These are phyloP conservation scores for Hebeloma cylindrosporum DNA, from an alignment of 768 basidiomycete species.

Conservation along the genomic window DNA sequence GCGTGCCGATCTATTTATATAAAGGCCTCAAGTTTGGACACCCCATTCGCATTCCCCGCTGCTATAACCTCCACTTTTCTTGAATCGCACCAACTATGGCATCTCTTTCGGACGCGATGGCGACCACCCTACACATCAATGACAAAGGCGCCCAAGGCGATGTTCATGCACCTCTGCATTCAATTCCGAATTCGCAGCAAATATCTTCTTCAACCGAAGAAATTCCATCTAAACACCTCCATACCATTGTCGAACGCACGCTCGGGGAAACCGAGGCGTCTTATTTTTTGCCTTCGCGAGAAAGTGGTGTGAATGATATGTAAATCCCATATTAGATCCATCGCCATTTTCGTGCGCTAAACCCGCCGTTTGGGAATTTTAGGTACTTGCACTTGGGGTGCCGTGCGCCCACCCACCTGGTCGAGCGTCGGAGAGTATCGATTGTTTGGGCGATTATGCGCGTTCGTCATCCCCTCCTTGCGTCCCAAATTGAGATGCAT, in stretches of 20 bases:
- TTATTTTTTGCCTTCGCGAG: slow-evolving; percentile 79
- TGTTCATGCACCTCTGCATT: too few species aligned
- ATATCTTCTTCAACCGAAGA: too few species aligned
- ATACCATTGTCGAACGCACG: slow-evolving; percentile 42
- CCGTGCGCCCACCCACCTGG: slow-evolving; percentile 41
- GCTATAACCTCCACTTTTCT: too few species aligned
- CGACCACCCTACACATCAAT: too few species aligned
- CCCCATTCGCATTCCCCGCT: too few species aligned
- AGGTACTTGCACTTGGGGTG: slow-evolving; percentile 85
- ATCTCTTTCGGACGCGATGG: too few species aligned
- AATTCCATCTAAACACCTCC: background rate
- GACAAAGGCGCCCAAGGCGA: too few species aligned
- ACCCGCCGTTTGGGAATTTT: background rate
- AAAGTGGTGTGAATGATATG: slow-evolving; percentile 87
- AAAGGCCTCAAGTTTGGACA: too few species aligned
- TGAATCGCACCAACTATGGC: too few species aligned
- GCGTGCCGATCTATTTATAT: too few species aligned
- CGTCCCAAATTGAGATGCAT: slow-evolving; percentile 57
- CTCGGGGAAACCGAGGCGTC: slow-evolving; percentile 77
- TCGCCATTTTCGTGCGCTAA: background rate
- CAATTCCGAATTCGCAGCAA: too few species aligned
- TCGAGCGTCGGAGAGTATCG: slow-evolving; percentile 49
- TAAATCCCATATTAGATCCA: slow-evolving; percentile 32
- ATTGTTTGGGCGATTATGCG: slow-evolving; percentile 74
- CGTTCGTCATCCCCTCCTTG: slow-evolving; percentile 70